phyloP scores from a whole-genome alignment of 768 basidiomycete species.

The Pisolithus orientalis region DNA sequence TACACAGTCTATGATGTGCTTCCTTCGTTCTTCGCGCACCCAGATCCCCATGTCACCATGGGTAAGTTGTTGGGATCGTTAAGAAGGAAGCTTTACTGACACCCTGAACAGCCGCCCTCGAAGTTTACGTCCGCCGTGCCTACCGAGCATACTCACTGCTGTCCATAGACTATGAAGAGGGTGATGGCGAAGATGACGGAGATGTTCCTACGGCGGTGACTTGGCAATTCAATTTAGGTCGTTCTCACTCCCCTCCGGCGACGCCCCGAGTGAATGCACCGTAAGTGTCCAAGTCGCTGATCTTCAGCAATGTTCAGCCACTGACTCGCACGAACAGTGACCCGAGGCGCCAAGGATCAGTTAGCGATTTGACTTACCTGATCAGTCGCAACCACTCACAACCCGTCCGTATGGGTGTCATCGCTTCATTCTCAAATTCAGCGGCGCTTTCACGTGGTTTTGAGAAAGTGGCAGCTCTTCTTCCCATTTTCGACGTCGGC shows the following conservation, averaged over 20 bases:
- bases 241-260: conserved; percentile 78
- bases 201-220: conserved; percentile 75
- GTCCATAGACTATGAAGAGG: conserved; percentile 93
- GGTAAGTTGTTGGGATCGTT: conserved; percentile 39
- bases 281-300: conserved; percentile 12
- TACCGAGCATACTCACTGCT: conserved; percentile 91
- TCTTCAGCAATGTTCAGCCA: neutral
- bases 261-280: conserved; percentile 58
- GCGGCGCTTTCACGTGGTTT: conserved; percentile 67
- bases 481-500: conserved; percentile 65
- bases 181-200: conserved; percentile 76
- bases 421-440: conserved; percentile 84
- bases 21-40: conserved; percentile 88
- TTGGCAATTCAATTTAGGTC: conserved; percentile 95
- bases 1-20: conserved; percentile 98
- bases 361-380: conserved; percentile 93
- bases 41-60: conserved; percentile 77
- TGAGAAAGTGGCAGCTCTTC: conserved; percentile 58
- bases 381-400: conserved; percentile 83
- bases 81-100: neutral
- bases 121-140: conserved; percentile 92
- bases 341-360: conserved; percentile 79
- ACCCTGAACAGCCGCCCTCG: conserved; percentile 67
- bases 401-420: conserved; percentile 84
- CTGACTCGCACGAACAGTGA: conserved; percentile 34